Evolutionary conservation across 495 filamentous ascomycete genomes (phyloP), one percentile per base, ranked within the genome.

Genomic region (Tuber umbilicatum): DNA sequence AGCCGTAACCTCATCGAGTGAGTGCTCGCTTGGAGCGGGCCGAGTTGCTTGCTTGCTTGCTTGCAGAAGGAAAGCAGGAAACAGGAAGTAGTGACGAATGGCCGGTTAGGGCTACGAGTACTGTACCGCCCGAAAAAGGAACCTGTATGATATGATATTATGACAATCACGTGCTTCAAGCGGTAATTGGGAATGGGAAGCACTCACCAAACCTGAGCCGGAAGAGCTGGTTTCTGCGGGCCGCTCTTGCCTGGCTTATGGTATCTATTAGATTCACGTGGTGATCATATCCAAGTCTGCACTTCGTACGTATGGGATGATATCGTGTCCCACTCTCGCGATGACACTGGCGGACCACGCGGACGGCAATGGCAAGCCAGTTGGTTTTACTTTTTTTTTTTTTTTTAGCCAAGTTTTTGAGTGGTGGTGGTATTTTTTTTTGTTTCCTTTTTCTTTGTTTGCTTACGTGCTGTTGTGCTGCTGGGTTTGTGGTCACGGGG

Each of bases 381-480:
- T 23, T 50, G 21, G 17, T 21, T 45, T 45, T 23, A 50, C 45
- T 10, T 27, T 27, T 55, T 55, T 55, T 27, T 27, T 27, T 55
- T 55, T 55, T 55, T 17, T 43, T 43, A 43, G n/a, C 14, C 50
- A 55, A 14, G n/a, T 27, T 55, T 27, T 55, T 27, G 23, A 55
- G 19, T 27, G 47, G 23, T 55, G 50, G n/a, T 55, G 23, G 50
- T 23, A 5, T 55, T 55, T 55, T 55, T 27, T n/a, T 27, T 55
- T 27, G 9, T 3, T 55, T 27, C 12, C 2, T 27, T 27, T 12
- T 27, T 27, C 12, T 55, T 55, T 55, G n/a, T 55, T 55, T 55
- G 50, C 50, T 55, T 55, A 55, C 50, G 50, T 55, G 50, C 50
- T 55, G n/a, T 55, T 55, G 50, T 27, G 50, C n/a, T 55, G 50